Evolutionary conservation across 257 asterid species (phyloP).

Genomic region (Eustoma russellianum): DNA sequence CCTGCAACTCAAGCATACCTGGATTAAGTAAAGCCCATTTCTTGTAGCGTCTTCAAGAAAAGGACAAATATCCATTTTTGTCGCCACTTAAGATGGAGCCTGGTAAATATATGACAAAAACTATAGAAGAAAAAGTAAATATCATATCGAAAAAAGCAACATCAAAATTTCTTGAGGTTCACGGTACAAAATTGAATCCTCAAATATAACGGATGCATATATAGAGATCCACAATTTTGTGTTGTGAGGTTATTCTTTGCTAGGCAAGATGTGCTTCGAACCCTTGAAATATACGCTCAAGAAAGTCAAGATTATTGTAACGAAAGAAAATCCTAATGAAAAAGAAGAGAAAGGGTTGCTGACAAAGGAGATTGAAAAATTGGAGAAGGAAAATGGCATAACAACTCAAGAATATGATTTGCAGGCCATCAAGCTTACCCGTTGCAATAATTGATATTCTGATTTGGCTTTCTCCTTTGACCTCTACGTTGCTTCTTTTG

Average conservation of each 20-base stretch:
- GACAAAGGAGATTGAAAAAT: constrained; percentile 41
- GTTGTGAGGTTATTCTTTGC: neutral
- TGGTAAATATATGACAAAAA: too few species aligned
- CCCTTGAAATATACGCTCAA: constrained; percentile 24
- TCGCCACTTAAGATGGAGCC: too few species aligned
- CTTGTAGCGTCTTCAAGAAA: too few species aligned
- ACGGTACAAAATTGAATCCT: neutral
- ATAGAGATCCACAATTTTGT: neutral
- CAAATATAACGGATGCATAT: neutral
- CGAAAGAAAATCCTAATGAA: constrained; percentile 20
- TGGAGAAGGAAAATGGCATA: constrained; percentile 23
- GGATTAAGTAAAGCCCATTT: too few species aligned
- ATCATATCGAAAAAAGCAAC: neutral
- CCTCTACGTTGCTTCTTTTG: neutral
- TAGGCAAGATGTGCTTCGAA: constrained; percentile 33
- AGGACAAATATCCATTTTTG: too few species aligned
- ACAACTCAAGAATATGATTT: constrained; percentile 5
- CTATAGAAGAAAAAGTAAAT: neutral
- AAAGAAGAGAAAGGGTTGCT: constrained; percentile 33
- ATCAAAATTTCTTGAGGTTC: constrained; percentile 3
- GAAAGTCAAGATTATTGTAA: constrained; percentile 25
- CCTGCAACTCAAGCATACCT: too few species aligned
- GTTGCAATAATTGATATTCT: neutral
- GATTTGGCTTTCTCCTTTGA: neutral
- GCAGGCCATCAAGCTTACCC: neutral